Evolutionary conservation across 2,329 filamentous ascomycete species (phyloP).

Genomic region (Diaporthe nobilis): DNA sequence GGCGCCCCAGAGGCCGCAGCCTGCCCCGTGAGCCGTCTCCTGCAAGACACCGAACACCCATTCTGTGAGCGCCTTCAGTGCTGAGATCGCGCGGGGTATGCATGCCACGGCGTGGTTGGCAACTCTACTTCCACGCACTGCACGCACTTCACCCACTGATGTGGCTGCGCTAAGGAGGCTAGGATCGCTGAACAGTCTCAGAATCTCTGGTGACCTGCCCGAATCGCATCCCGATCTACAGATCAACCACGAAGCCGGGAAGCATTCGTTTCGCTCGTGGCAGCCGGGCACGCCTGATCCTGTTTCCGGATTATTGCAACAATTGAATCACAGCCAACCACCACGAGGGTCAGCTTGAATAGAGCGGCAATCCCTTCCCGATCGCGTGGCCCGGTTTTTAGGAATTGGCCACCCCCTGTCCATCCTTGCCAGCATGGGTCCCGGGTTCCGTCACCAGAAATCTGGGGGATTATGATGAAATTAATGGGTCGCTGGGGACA

Average conservation of each 20-base stretch:
- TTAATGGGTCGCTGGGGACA: constrained; percentile 2
- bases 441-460: constrained; percentile 7
- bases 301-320: constrained; percentile 26
- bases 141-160: not conserved
- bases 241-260: constrained; percentile 33
- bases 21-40: not conserved
- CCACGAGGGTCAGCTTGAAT: not conserved
- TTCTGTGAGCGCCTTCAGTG: not conserved
- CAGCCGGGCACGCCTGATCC: constrained; percentile 16
- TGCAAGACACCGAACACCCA: constrained; percentile 13
- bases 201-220: constrained; percentile 28
- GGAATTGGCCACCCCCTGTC: constrained; percentile 42
- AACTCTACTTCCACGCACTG: not conserved
- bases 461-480: constrained; percentile 39
- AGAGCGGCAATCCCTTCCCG: constrained; percentile 32
- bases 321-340: constrained; percentile 20
- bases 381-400: constrained; percentile 29
- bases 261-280: constrained; percentile 10
- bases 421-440: constrained; percentile 33
- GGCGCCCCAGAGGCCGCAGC: constrained; percentile 2
- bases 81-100: constrained; percentile 20
- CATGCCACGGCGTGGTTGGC: constrained; percentile 19
- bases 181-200: constrained; percentile 16
- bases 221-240: constrained; percentile 34
- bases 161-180: constrained; percentile 23